Evolutionary conservation across 129 eudicot species (phyloP).

Genomic region (Arctium minus): DNA sequence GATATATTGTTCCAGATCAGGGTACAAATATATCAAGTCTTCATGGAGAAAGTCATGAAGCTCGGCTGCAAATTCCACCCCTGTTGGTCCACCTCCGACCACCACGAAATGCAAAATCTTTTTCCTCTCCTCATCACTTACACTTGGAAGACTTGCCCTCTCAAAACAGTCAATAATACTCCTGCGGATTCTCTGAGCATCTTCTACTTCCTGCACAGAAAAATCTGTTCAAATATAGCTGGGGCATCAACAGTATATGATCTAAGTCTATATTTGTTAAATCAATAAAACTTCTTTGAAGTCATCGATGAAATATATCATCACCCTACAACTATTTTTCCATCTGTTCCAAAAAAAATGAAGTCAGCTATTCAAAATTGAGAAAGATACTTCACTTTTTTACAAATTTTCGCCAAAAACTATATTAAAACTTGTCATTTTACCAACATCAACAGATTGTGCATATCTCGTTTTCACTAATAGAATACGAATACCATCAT

Average conservation of each 20-base stretch:
- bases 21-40: constrained; percentile 57
- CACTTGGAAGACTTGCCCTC: constrained; percentile 67
- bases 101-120: constrained; percentile 76
- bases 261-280: not conserved
- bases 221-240: not conserved
- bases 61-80: constrained; percentile 87
- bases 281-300: not conserved
- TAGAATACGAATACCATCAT: not conserved
- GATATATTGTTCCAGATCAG: constrained; percentile 42
- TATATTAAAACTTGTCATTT: not conserved
- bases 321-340: not conserved
- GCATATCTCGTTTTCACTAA: not conserved
- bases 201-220: constrained; percentile 67
- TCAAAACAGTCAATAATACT: constrained; percentile 71
- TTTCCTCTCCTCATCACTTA: constrained; percentile 66
- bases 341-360: not conserved
- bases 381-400: not conserved
- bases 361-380: not conserved
- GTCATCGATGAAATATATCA: not conserved
- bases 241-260: not conserved
- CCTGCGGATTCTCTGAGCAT: constrained; percentile 67
- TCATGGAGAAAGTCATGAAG: constrained; percentile 76
- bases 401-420: not conserved
- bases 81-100: constrained; percentile 90
- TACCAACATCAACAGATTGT: not conserved